Base-by-base conservation (phyloP, 805 yeast species). In the Schwanniomyces vanrijiae region DNA sequence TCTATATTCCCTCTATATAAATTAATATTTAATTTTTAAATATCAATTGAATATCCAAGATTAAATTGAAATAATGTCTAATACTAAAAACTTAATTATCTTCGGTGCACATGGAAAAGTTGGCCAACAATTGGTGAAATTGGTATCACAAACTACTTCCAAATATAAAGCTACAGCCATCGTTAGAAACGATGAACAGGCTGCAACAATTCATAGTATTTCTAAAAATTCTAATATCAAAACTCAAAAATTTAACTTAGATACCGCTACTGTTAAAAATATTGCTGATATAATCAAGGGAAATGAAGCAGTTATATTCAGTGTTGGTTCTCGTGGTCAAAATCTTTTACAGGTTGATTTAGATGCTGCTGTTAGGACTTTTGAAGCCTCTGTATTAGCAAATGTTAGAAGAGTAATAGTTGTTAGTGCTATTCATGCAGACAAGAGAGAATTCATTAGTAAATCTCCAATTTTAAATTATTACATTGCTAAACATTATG, bases 101-200 rank as follows among this genome's bases (percentile, higher is more conserved):
- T 63, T 83, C 45, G 88, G 88, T 34, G 84, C 86, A 18, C 80
- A 81, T 58, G 88, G 88, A 28, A 76, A 75, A 48, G 73, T 83
- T n/a, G 88, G 83, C 34, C 73, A 77, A 47, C 56, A 64, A 1
- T 53, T 83, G 10, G 58, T 80, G 10, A 48, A 62, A n/a, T 60
- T 70, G 37, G 50, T 64, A 70, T 20, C 65, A 19, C 29, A n/a
- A 9, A 20, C 42, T 47, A 21, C 55, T 54, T 11, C 62, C 46
- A 16, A 50, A 42, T 38, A 38, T 35, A 47, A 66, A 59, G 53
- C 76, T 59, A 55, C 73, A 50, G 54, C 80, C 71, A 42, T 62
- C 67, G 73, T 80, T 29, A 66, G 88, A 46, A 69, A 65, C 44
- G 54, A 62, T 4, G 73, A 68, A n/a, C 86, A 83, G 47, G 68